Percentiles rank a stretch among this genome's conserved stretches.
Evolutionary conservation across 2,329 filamentous ascomycete genomes (phyloP).

Genomic region (Hypoxylon sp.): DNA sequence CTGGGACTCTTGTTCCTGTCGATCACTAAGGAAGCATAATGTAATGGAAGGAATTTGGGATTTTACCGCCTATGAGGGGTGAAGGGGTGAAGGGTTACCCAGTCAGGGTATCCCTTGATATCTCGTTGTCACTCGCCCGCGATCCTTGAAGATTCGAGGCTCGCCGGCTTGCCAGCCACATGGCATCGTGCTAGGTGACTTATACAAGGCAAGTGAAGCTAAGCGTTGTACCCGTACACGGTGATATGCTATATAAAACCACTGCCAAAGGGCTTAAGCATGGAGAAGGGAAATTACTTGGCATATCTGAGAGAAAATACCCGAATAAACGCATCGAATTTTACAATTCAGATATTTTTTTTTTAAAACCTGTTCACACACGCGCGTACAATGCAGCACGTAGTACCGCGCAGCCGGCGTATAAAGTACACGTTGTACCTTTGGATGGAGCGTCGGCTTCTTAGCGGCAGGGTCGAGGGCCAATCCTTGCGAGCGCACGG

Average conservation of each 20-base stretch:
- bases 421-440: conserved; percentile 23
- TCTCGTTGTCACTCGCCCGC: background rate
- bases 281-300: conserved; percentile 11
- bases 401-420: conserved; percentile 10
- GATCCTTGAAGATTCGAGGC: background rate
- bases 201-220: no score
- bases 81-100: no score
- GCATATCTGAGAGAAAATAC: conserved; percentile 6
- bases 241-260: no score
- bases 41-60: conserved; percentile 6
- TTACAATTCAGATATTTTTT: conserved; percentile 14
- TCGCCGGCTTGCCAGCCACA: conserved; percentile 1
- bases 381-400: background rate
- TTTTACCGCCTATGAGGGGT: conserved; percentile 14
- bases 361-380: conserved; percentile 5
- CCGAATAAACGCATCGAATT: conserved; percentile 20
- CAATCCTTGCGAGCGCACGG: conserved; percentile 15
- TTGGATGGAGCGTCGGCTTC: conserved; percentile 24
- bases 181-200: background rate
- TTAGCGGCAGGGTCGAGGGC: conserved; percentile 27
- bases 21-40: conserved; percentile 17
- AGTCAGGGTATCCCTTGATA: background rate
- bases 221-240: no score
- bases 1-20: conserved; percentile 22
- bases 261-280: conserved; percentile 2